A percentile compares a stretch with the other conserved stretches of the same genome.
phyloP scores from a whole-genome alignment of 1,284 basidiomycete species.

The Earliella scabrosa region DNA sequence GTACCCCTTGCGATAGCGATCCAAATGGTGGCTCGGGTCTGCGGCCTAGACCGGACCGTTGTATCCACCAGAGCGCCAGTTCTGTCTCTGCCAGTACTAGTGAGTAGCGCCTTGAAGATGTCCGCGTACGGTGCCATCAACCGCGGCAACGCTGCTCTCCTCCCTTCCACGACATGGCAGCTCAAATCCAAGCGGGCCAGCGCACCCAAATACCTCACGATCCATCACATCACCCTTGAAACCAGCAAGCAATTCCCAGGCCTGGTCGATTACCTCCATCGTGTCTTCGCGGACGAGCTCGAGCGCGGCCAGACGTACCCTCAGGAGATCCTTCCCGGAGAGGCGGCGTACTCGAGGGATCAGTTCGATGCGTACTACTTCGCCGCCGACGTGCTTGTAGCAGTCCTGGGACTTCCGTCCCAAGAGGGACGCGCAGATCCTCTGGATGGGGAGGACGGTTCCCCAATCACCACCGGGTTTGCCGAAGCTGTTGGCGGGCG shows the following conservation, averaged over 20 bases:
- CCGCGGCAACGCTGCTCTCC: slow-evolving; percentile 7
- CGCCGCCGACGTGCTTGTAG: slow-evolving; percentile 77
- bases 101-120: too few species aligned
- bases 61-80: too few species aligned
- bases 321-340: slow-evolving; percentile 56
- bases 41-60: too few species aligned
- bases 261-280: slow-evolving; percentile 65
- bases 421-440: slow-evolving; percentile 23
- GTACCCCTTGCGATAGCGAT: too few species aligned
- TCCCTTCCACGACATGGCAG: slow-evolving; percentile 35
- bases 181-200: slow-evolving; percentile 11
- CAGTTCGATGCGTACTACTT: slow-evolving; percentile 79
- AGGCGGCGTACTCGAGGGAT: slow-evolving; percentile 52
- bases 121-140: slow-evolving; percentile 38
- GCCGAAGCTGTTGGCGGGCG: slow-evolving; percentile 51
- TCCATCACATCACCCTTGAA: slow-evolving; percentile 68
- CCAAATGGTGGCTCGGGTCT: too few species aligned
- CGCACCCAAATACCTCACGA: slow-evolving; percentile 39
- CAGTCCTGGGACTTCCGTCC: slow-evolving; percentile 45
- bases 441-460: slow-evolving; percentile 33
- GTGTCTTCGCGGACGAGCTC: slow-evolving; percentile 74
- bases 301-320: slow-evolving; percentile 84
- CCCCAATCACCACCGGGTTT: slow-evolving; percentile 41
- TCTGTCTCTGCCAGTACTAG: too few species aligned
- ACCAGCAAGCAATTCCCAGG: slow-evolving; percentile 47